Base-by-base conservation (phyloP, 106 monocot genomes). In the Hemerocallis citrina region DNA sequence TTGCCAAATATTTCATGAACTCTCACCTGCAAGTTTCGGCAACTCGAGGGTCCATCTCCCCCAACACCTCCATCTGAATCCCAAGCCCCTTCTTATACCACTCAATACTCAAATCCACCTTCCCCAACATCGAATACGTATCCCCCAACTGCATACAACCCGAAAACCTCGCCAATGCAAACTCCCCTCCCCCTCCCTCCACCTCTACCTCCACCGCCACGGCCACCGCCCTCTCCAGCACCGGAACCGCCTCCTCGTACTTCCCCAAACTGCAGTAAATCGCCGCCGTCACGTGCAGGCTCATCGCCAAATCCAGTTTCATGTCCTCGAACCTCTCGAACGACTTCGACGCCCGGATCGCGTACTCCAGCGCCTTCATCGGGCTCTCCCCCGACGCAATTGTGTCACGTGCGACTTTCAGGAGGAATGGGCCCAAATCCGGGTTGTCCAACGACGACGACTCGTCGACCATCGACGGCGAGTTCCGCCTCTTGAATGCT, bases 351-450 rank as follows among this genome's bases (percentile, higher is more conserved):
- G 95, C 89, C 1, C 90, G 86, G 67, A 81, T 66, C 42, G 90
- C 89, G 62, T 74, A 90, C 31, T 95, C 90, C 25, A 95, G 81
- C 7, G 95, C 95, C 74, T 84, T 86, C 43, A 32, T 45, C 16
- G 68, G 85, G 40, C 76, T 78, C 42, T 86, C 95, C 12, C 90
- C 95, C 10, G 89, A 86, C 63, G 85, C 86, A 59, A 95, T 90
- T 50, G 89, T 79, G 74, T 84, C 80, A 34, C 95, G 67, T 14
- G 95, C 90, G 43, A 76, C 63, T 70, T 90, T 96, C 23, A 96
- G 79, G 6, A 96, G 74, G 79, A 96, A 90, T 6, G 90, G 95
- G 3, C 90, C 90, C 43, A 96, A 84, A 81, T 96, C 95, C 50
- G 86, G 90, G 64, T 96, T 96, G 48, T 90, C 86, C 31, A 96